Evolutionary conservation across 257 asterid genomes (phyloP).

Genomic region (Osmanthus fragrans): DNA sequence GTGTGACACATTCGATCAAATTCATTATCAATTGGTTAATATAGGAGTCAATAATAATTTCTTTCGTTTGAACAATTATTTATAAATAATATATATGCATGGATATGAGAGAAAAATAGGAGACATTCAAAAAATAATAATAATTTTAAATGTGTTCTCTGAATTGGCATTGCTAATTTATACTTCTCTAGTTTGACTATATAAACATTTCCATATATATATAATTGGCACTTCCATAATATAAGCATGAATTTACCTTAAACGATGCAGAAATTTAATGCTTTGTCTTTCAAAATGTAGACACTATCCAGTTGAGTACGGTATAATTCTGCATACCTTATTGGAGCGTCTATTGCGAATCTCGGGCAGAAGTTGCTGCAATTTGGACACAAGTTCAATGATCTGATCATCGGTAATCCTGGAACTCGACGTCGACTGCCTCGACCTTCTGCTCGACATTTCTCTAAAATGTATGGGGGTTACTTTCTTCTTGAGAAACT

Average conservation of each 20-base stretch:
- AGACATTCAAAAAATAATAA: background rate
- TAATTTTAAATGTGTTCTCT: background rate
- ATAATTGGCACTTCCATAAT: background rate
- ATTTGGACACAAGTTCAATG: slow-evolving; percentile 60
- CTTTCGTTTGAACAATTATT: background rate
- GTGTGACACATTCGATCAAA: background rate
- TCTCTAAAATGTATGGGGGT: slow-evolving; percentile 6
- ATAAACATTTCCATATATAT: background rate
- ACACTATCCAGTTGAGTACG: background rate
- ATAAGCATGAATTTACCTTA: background rate
- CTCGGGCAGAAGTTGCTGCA: slow-evolving; percentile 76
- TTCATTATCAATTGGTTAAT: background rate
- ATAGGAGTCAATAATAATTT: background rate
- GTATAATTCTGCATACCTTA: slow-evolving; percentile 39
- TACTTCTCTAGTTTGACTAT: background rate
- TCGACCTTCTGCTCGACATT: slow-evolving; percentile 68
- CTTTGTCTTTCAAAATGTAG: background rate
- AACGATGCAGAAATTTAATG: background rate
- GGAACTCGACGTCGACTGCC: slow-evolving; percentile 45
- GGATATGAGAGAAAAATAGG: background rate
- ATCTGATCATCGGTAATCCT: slow-evolving; percentile 73
- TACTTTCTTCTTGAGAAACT: background rate
- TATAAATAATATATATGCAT: background rate
- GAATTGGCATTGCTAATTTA: background rate
- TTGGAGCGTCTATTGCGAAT: slow-evolving; percentile 58